Base-by-base conservation (phyloP, 129 eudicot genomes). In the Apium graveolens region DNA sequence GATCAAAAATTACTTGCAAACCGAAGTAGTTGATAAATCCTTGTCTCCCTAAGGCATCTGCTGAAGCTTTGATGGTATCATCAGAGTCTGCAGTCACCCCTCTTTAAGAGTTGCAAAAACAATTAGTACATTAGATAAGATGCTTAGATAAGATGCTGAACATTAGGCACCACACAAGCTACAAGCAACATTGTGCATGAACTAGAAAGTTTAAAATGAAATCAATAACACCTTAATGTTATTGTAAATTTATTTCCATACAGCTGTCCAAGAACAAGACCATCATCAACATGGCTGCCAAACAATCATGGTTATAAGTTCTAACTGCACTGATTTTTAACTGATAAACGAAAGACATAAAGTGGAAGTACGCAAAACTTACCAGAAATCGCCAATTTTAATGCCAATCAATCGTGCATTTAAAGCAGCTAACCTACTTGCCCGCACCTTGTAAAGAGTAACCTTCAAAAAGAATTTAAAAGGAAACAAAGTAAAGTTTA, bases 1-100 rank as follows among this genome's bases (percentile, higher is more conserved):
- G 21, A 66, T 42, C 39, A 26, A 34, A 74, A 32, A 9, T 60
- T 81, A 94, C 98, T 90, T 94, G 98, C 86, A 94, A 85, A 44
- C 98, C 98, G 62, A 94, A 94, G 82, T 91, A 94, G 84, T 94
- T 94, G 79, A 94, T 85, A 66, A 94, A 94, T 27, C 98, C 98
- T 72, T 75, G 87, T 77, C 83, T 87, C 76, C 96, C 97, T 55
- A 94, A 81, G 82, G 96, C 91, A 81, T 86, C 89, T 55, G 93
- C 92, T 49, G 98, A 89, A 70, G 89, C 92, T 84, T 78, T 85
- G 73, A 94, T 87, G n/a, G 85, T 88, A 73, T 91, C 96, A 76
- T 91, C 97, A 37, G 85, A 88, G 35, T 90, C 97, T 78, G 98
- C 89, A 84, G 80, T 82, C 55, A 94, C 90, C 66, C 93, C 95